phyloP scores from a whole-genome alignment of 2,329 filamentous ascomycete genomes.

The Fusarium luffae region DNA sequence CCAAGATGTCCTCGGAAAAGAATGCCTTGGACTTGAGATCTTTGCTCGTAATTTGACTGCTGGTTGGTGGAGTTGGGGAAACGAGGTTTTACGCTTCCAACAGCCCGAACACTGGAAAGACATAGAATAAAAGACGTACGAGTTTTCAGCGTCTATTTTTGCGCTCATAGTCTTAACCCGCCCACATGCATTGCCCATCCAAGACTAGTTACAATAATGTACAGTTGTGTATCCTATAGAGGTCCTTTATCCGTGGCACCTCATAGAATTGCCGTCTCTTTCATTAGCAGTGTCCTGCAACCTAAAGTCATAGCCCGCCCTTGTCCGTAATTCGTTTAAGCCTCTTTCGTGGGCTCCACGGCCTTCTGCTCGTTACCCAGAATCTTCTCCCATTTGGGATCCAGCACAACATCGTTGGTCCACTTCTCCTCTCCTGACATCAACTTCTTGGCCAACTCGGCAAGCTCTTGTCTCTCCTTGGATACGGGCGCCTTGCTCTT shows the following conservation, averaged over 20 bases:
- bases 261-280: constrained; percentile 32
- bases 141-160: constrained; percentile 42
- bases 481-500: constrained; percentile 56
- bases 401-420: constrained; percentile 60
- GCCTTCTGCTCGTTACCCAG: constrained; percentile 43
- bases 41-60: constrained; percentile 80
- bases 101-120: constrained; percentile 62
- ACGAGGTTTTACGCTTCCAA: constrained; percentile 79
- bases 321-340: constrained; percentile 29
- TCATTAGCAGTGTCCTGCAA: constrained; percentile 38
- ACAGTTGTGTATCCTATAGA: constrained; percentile 49
- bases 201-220: constrained; percentile 49
- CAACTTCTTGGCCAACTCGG: constrained; percentile 72
- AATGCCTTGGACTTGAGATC: constrained; percentile 74
- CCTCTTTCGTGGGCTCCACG: constrained; percentile 41
- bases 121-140: constrained; percentile 19
- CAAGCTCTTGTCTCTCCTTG: constrained; percentile 61
- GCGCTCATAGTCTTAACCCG: constrained; percentile 38
- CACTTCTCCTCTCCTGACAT: constrained; percentile 71
- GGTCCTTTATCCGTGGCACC: constrained; percentile 17
- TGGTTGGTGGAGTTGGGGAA: constrained; percentile 83
- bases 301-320: constrained; percentile 15
- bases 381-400: constrained; percentile 59
- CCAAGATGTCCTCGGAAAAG: constrained; percentile 61
- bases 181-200: constrained; percentile 37